Conservation (phyloP, 1,284 basidiomycete species). For the Fomitiporia mediterranea region DNA sequence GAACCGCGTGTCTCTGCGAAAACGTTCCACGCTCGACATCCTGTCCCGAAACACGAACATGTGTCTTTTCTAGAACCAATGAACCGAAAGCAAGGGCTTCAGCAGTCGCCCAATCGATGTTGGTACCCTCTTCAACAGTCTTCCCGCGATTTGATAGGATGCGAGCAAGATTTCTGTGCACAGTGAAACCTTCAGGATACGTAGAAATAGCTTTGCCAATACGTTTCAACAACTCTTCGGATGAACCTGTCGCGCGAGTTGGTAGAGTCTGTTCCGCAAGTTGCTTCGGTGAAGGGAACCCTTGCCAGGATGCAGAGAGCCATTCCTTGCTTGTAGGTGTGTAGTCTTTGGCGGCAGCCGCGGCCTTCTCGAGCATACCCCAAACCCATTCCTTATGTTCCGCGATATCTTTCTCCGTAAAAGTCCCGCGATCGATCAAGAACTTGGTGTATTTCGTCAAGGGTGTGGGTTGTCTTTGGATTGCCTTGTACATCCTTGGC, state of each 20-base stretch:
- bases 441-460: conserved; percentile 91
- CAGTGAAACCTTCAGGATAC: conserved; percentile 82
- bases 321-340: conserved; percentile 92
- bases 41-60: conserved; percentile 96
- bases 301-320: conserved; percentile 97
- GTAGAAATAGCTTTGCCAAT: conserved; percentile 85
- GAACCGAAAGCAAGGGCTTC: conserved; percentile 97
- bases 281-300: conserved; percentile 97
- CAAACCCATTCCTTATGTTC: conserved; percentile 99
- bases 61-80: conserved; percentile 87
- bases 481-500: conserved; percentile 98
- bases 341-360: conserved; percentile 89
- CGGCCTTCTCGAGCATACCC: conserved; percentile 96
- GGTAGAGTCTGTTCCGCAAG: conserved; percentile 91
- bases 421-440: conserved; percentile 88
- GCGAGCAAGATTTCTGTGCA: conserved; percentile 92
- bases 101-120: conserved; percentile 99
- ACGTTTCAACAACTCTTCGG: conserved; percentile 74
- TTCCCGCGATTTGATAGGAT: conserved; percentile 88
- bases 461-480: conserved; percentile 91
- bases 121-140: conserved; percentile 83
- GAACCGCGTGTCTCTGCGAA: conserved; percentile 97
- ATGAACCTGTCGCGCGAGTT: conserved; percentile 81
- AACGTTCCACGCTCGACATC: conserved; percentile 99
- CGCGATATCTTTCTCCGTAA: conserved; percentile 95